Evolutionary conservation across 2,329 filamentous ascomycete genomes (phyloP), one percentile per base, ranked within the genome.

Genomic region (Colletotrichum incanum): DNA sequence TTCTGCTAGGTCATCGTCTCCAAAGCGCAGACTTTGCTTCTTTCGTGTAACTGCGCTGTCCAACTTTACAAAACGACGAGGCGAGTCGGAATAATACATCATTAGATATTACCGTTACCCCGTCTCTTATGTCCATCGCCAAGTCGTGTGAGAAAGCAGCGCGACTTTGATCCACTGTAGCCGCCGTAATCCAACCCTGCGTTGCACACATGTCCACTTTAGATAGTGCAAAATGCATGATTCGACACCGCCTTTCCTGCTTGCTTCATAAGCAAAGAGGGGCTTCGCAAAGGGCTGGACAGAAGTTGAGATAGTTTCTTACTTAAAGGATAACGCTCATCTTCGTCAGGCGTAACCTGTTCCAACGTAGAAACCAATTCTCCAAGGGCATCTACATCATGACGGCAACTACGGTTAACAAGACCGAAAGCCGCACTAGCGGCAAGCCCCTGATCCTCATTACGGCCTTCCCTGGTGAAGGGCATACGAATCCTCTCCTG

Each of bases 401-500:
- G 70, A 60, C 59, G 14, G 34, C 20, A 37, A 45, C 9, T 39
- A 14, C 31, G 9, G n/a, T 12, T 18, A 41, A 28, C 26, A 20
- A 18, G 3, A 28, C 28, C 23, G 5, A 26, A n/a, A n/a, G 6
- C 11, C 39, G 3, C 1, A 6, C 59, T 18, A 28, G 8, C 7
- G 16, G 2, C 1, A 76, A 73, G 31, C 77, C 77, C 7, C 60
- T 76, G 16, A 58, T 79, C 12, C 54, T 79, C 16, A 67, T 78
- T 56, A 67, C 74, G 34, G 70, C 75, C 6, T 73, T 71, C 4
- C 75, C 77, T 0, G 63, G 56, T 1, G 71, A 75, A 14, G 77
- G 78, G 3, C 78, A 79, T 49, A 71, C 60, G 1, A 65, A 59
- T 4, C 77, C 77, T 4, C 49, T 78, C 1, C 52, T 80, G 5